These are phyloP conservation scores for Leishmania aethiopica DNA, from an alignment of 208 protist species.

Conservation along the genomic window DNA sequence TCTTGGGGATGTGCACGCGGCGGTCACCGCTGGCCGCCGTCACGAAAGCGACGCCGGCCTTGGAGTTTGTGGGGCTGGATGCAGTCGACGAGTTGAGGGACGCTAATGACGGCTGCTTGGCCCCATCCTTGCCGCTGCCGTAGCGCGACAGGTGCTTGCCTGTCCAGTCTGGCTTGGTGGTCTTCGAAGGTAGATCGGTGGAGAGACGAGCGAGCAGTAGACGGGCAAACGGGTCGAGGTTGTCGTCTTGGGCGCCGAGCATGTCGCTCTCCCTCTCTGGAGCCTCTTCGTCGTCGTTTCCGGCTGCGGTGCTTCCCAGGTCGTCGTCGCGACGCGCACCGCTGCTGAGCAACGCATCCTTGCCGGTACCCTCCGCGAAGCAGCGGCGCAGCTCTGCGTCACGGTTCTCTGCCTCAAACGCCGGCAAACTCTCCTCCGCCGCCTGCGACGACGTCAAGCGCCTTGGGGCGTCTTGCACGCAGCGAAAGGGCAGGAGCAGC, in stretches of 20 bases:
- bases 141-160: conserved; percentile 2
- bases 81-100: background rate
- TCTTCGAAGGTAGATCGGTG: conserved; percentile 10
- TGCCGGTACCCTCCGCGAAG: conserved; percentile 42
- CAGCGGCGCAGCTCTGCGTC: conserved; percentile 32
- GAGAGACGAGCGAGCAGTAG: conserved; percentile 32
- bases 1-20: conserved; percentile 28
- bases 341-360: conserved; percentile 17
- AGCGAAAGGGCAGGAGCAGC: conserved; percentile 56
- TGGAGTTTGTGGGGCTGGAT: conserved; percentile 13
- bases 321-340: conserved; percentile 28
- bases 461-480: conserved; percentile 48
- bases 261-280: conserved; percentile 14
- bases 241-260: conserved; percentile 18
- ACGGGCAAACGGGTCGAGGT: conserved; percentile 33
- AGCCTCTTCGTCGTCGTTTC: conserved; percentile 3
- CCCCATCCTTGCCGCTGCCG: conserved; percentile 9
- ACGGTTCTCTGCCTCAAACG: conserved; percentile 39
- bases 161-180: conserved; percentile 22
- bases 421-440: conserved; percentile 21
- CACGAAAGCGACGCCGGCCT: conserved; percentile 21
- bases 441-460: conserved; percentile 28
- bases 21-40: conserved; percentile 23
- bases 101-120: background rate
- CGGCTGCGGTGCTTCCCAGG: background rate